These are phyloP conservation scores for Linum trigynum DNA, from an alignment of 345 rosid species.

Conservation along the genomic window DNA sequence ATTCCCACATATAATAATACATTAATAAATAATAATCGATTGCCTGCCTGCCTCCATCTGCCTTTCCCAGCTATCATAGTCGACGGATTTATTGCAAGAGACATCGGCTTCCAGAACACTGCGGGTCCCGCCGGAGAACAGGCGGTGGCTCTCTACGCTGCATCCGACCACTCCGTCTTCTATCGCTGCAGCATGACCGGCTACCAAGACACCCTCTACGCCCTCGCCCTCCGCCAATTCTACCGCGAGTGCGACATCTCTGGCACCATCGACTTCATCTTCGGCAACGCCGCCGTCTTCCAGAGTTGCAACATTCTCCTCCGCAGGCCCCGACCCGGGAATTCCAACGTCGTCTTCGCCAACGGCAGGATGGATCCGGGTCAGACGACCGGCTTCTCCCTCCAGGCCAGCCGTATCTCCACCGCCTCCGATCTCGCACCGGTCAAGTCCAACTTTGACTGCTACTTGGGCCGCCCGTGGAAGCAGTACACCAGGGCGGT, in stretches of 20 bases:
- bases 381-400: conserved; percentile 77
- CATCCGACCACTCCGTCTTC: conserved; percentile 69
- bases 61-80: conserved; percentile 47
- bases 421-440: conserved; percentile 61
- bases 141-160: conserved; percentile 67
- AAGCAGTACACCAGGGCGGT: conserved; percentile 73
- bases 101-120: conserved; percentile 67
- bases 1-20: too few species aligned
- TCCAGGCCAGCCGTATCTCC: conserved; percentile 48
- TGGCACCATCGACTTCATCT: conserved; percentile 86
- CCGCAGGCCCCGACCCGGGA: conserved; percentile 56
- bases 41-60: too few species aligned
- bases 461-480: conserved; percentile 87
- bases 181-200: conserved; percentile 81
- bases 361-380: conserved; percentile 77
- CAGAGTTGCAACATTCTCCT: conserved; percentile 73
- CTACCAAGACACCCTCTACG: conserved; percentile 64
- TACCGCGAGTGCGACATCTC: conserved; percentile 80
- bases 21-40: too few species aligned
- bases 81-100: conserved; percentile 60
- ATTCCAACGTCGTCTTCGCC: conserved; percentile 81
- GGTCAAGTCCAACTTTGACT: conserved; percentile 29
- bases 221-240: conserved; percentile 71
- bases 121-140: conserved; percentile 67
- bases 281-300: conserved; percentile 78